Evolutionary conservation across 1,139 yeast genomes (phyloP).

Genomic region (Candida sanyaensis): DNA sequence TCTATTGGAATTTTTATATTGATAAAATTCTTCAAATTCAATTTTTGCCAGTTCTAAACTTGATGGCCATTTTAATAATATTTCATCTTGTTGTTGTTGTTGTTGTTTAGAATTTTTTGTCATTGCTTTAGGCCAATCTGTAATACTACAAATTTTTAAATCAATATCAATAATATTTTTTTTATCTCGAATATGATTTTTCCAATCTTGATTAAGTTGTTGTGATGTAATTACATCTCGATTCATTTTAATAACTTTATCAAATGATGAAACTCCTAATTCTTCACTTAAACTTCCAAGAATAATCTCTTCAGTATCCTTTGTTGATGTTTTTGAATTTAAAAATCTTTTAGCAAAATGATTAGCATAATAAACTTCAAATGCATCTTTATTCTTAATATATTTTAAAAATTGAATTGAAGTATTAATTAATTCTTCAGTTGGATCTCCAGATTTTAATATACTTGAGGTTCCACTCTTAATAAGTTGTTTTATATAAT

Average conservation of each 20-base stretch:
- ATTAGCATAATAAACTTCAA: constrained; percentile 83
- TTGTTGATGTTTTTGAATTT: constrained; percentile 41
- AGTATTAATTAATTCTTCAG: constrained; percentile 55
- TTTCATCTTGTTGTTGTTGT: constrained; percentile 35
- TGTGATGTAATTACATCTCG: constrained; percentile 73
- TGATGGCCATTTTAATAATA: constrained; percentile 51
- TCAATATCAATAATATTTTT: constrained; percentile 40
- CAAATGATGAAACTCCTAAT: constrained; percentile 77
- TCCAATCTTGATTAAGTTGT: constrained; percentile 61
- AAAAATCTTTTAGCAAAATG: constrained; percentile 87
- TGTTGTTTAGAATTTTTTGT: constrained; percentile 59
- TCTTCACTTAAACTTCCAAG: constrained; percentile 74
- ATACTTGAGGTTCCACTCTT: constrained; percentile 30
- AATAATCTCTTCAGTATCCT: constrained; percentile 70
- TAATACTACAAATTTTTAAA: constrained; percentile 53
- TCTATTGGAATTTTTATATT: constrained; percentile 70
- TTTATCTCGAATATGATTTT: constrained; percentile 20
- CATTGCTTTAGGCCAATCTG: constrained; percentile 53
- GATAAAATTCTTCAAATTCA: constrained; percentile 48
- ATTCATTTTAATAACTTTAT: constrained; percentile 87
- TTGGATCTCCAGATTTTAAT: constrained; percentile 49
- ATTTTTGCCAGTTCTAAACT: constrained; percentile 38
- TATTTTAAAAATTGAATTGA: constrained; percentile 66
- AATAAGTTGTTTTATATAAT: constrained; percentile 59
- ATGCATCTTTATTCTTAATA: constrained; percentile 82